Conservation (phyloP, 768 basidiomycete genomes). For the Hygrophorus pudorinus region DNA sequence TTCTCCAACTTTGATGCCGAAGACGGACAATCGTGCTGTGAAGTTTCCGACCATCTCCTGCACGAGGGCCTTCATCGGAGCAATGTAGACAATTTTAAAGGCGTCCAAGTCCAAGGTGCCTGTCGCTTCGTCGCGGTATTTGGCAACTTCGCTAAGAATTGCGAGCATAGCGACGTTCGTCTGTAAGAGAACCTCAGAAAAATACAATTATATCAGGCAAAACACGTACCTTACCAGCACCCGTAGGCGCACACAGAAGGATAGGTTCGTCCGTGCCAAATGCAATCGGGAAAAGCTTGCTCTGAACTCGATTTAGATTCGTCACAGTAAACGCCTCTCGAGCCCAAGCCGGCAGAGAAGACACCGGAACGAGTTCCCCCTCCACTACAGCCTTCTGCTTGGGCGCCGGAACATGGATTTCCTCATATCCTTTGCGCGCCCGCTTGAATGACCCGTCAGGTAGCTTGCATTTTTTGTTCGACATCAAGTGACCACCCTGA, state of each 20-base stretch:
- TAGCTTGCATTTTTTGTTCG: constrained; percentile 96
- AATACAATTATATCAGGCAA: background rate
- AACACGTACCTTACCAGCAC: constrained; percentile 84
- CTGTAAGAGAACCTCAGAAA: constrained; percentile 29
- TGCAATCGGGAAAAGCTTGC: constrained; percentile 85
- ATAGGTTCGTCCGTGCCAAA: constrained; percentile 94
- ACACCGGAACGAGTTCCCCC: constrained; percentile 62
- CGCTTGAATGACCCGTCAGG: constrained; percentile 98
- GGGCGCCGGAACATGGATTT: constrained; percentile 93
- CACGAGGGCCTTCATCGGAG: constrained; percentile 98
- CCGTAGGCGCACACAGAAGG: constrained; percentile 93
- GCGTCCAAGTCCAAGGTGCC: constrained; percentile 75
- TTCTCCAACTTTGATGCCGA: constrained; percentile 83
- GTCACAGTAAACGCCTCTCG: constrained; percentile 77
- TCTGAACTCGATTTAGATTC: constrained; percentile 84
- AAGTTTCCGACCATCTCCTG: constrained; percentile 99
- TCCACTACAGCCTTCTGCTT: constrained; percentile 60
- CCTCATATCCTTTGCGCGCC: constrained; percentile 92
- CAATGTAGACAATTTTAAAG: constrained; percentile 97
- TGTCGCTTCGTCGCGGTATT: constrained; percentile 76
- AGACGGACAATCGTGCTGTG: constrained; percentile 51
- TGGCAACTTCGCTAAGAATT: constrained; percentile 82
- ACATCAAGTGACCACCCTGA: constrained; percentile 95
- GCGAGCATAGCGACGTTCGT: constrained; percentile 98
- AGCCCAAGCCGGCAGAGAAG: constrained; percentile 77